Base-by-base conservation (phyloP, 768 basidiomycete genomes). In the Crepidotus variabilis region DNA sequence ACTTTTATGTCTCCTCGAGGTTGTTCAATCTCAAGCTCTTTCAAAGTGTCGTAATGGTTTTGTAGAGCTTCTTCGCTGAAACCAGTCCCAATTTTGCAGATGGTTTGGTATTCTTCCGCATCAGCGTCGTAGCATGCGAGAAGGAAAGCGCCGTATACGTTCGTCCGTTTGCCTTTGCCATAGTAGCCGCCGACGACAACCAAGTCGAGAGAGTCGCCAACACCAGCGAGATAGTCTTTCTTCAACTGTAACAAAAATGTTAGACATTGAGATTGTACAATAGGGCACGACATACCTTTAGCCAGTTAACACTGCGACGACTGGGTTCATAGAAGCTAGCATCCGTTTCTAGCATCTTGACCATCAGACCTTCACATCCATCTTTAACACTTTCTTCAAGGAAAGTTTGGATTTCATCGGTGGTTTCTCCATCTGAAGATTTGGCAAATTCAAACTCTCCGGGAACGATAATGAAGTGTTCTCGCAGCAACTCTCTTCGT, bases 71-170 rank as follows among this genome's bases (percentile, higher is more conserved):
- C 97, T 64, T 99, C 97, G 55, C 89, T 91, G 75, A 99, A 98
- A 1, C 97, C 97, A 0, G 97, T 99, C 8, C 97, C 97, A 62
- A 99, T 97, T 71, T 99, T 99, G 81, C 97, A 98, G 52, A 98
- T 94, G 3, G 95, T 94, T 67, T 99, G 97, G 69, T 83, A 98
- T 67, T 92, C 90, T 70, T 98, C 96, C 18, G 89, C 81, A 62
- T 98, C 97, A 55, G 86, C 78, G 69, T 99, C 97, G 69, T 94
- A 98, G 72, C 96, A 98, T 7, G 97, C 97, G 35, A 99, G 83
- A 21, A 98, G 81, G 83, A 97, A 98, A 11, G 97, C 97, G 51
- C 97, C 97, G 67, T 98, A 99, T 24, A 97, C 92, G 69, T 92
- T 90, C 24, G 96, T 97, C 52, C 97, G 88, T 71, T 99, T 99